Conservation (phyloP, 2,329 filamentous ascomycete species). For the Clonostachys rhizophaga region DNA sequence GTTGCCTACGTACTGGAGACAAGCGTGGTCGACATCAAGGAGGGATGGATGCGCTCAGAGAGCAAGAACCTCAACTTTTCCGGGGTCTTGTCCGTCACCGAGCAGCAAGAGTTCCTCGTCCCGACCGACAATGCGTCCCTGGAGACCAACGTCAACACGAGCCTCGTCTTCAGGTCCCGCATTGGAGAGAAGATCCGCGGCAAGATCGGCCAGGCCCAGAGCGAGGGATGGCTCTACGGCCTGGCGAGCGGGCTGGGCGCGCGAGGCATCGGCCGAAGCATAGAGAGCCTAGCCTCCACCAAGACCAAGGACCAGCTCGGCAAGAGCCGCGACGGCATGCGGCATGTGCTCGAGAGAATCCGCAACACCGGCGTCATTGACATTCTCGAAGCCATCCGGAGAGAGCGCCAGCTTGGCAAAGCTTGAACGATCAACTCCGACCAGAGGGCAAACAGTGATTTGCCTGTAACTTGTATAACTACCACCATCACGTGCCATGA, state of each 20-base stretch:
- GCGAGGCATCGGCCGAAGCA: conserved; percentile 70
- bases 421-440: too few relatives aligned
- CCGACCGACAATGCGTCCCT: conserved; percentile 18
- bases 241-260: conserved; percentile 58
- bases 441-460: too few relatives aligned
- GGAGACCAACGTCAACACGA: conserved; percentile 67
- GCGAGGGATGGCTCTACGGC: conserved; percentile 44
- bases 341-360: conserved; percentile 69
- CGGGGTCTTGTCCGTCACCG: conserved; percentile 72
- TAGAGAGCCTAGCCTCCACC: conserved; percentile 73
- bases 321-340: conserved; percentile 81
- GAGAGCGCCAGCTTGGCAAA: conserved; percentile 26
- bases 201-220: conserved; percentile 38
- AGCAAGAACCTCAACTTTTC: conserved; percentile 79
- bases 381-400: conserved; percentile 50
- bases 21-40: conserved; percentile 71
- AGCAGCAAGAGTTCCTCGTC: conserved; percentile 64
- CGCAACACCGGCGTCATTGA: conserved; percentile 54
- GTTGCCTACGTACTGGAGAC: conserved; percentile 79
- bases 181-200: conserved; percentile 65
- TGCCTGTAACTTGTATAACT: too few relatives aligned
- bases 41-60: conserved; percentile 81
- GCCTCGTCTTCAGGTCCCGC: conserved; percentile 66
- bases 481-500: too few relatives aligned
- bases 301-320: conserved; percentile 74